Evolutionary conservation across 2,329 filamentous ascomycete genomes (phyloP).

Genomic region (Xylaria polymorpha): DNA sequence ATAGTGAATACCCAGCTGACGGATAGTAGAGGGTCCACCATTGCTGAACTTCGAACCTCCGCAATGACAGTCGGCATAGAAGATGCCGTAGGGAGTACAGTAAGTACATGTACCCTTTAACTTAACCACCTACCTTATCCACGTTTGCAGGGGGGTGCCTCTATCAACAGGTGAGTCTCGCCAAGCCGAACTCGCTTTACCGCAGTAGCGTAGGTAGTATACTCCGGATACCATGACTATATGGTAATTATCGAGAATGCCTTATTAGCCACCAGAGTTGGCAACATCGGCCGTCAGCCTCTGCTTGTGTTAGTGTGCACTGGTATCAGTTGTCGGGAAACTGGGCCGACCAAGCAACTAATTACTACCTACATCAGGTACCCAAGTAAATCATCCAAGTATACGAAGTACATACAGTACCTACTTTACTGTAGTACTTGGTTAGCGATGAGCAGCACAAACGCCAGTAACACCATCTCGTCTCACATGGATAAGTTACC

Average conservation of each 20-base stretch:
- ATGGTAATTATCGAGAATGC: slow-evolving; percentile 13
- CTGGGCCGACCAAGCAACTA: slow-evolving; percentile 8
- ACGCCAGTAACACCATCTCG: not conserved
- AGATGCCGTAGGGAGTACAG: not conserved
- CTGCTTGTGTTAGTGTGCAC: not conserved
- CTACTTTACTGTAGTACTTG: not conserved
- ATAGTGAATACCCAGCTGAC: not conserved
- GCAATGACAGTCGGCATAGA: not conserved
- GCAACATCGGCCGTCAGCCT: slow-evolving; percentile 11
- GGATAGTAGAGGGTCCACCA: too few relatives aligned
- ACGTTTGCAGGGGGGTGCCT: not conserved
- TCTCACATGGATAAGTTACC: slow-evolving; percentile 10
- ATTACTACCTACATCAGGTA: not conserved
- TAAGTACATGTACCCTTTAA: too few relatives aligned
- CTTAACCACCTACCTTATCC: too few relatives aligned
- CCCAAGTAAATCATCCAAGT: not conserved
- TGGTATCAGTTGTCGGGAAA: slow-evolving; percentile 16
- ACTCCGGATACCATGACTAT: slow-evolving; percentile 12
- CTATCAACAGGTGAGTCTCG: not conserved
- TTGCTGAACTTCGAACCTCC: not conserved
- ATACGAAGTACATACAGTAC: too few relatives aligned
- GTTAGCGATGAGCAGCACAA: not conserved
- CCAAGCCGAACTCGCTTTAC: slow-evolving; percentile 7
- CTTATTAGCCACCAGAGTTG: not conserved
- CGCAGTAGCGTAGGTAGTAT: not conserved